Percentiles rank a stretch among this genome's conserved stretches.
Conservation (phyloP, 2,329 filamentous ascomycete genomes). For the Eutypa lata region DNA sequence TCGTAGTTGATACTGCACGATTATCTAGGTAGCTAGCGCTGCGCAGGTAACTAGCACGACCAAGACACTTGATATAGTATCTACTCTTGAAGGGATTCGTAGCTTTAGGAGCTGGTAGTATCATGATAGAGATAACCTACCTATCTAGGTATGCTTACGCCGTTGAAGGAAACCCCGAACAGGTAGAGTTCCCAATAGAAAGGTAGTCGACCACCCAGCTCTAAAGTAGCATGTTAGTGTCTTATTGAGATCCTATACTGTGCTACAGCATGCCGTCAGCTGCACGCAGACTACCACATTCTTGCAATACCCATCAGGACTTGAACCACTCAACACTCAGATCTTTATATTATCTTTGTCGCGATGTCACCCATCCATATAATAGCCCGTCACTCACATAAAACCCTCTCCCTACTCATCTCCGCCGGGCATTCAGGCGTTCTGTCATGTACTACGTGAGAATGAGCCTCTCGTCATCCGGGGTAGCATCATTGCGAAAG, state of each 20-base stretch:
- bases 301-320: constrained; percentile 16
- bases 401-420: background rate
- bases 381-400: background rate
- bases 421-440: background rate
- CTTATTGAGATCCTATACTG: constrained; percentile 19
- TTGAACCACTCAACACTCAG: constrained; percentile 17
- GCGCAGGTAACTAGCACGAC: too few relatives aligned
- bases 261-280: constrained; percentile 21
- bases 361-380: background rate
- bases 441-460: background rate
- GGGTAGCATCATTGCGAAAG: background rate
- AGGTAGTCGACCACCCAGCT: background rate
- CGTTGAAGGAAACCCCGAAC: background rate
- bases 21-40: too few relatives aligned
- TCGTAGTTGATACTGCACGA: too few relatives aligned
- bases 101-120: too few relatives aligned
- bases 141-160: too few relatives aligned
- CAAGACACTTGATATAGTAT: too few relatives aligned
- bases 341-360: constrained; percentile 14
- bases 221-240: constrained; percentile 17
- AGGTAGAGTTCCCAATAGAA: background rate
- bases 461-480: background rate
- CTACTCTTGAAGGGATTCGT: too few relatives aligned
- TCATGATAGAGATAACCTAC: too few relatives aligned
- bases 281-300: constrained; percentile 16